Conservation (phyloP, 306 rosid genomes). For the Quercus suber region DNA sequence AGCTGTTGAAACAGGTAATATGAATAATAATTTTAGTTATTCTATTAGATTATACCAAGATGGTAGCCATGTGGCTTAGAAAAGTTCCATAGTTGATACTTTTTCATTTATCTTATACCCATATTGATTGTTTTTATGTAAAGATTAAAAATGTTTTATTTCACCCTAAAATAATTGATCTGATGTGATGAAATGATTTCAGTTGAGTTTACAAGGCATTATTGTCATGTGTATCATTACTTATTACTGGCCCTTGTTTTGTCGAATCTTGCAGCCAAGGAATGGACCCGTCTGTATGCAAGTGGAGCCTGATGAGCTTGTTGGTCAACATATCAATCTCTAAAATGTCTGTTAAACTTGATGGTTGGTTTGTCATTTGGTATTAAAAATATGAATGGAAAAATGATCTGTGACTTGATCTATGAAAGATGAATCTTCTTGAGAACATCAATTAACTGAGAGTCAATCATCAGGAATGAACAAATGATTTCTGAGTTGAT, state of each 20-base stretch:
- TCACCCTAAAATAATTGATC: not conserved
- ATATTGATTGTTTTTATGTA: not conserved
- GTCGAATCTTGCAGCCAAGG: slow-evolving; percentile 62
- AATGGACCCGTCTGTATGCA: slow-evolving; percentile 86
- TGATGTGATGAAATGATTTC: not conserved
- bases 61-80: not conserved
- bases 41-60: not conserved
- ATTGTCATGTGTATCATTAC: not conserved
- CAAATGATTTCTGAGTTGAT: not conserved
- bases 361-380: not conserved
- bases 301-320: slow-evolving; percentile 62
- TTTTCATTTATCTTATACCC: not conserved
- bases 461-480: not conserved
- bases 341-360: slow-evolving; percentile 39
- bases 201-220: not conserved
- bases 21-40: not conserved
- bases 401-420: not conserved
- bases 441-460: not conserved
- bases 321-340: slow-evolving; percentile 38
- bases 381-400: not conserved
- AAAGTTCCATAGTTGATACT: not conserved
- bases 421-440: not conserved
- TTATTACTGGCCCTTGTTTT: not conserved
- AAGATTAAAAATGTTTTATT: not conserved
- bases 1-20: slow-evolving; percentile 91